These are phyloP conservation scores for Solanum sejunctum DNA, from an alignment of 257 asterid genomes.

Conservation along the genomic window DNA sequence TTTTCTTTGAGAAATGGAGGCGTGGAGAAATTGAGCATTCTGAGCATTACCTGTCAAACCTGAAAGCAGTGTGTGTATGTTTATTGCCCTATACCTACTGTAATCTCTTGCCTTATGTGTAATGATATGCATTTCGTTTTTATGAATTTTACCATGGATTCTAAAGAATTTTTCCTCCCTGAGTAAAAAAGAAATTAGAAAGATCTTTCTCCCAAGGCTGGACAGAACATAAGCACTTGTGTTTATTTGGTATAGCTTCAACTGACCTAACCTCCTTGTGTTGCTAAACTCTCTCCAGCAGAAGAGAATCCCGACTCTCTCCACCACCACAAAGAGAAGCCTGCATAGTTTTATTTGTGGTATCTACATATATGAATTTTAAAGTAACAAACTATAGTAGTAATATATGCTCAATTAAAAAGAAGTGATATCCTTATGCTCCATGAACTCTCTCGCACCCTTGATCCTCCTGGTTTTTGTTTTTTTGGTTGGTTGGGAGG, in stretches of 20 bases:
- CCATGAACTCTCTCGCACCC: not conserved
- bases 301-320: not conserved
- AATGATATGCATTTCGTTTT: not conserved
- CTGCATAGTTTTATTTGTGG: not conserved
- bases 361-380: not conserved
- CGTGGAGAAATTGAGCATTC: constrained; percentile 79
- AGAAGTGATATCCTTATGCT: not conserved
- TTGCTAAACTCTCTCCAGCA: not conserved
- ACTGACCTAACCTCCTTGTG: not conserved
- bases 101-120: not conserved
- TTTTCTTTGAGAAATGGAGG: constrained; percentile 84
- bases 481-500: not conserved
- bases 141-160: not conserved
- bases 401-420: not conserved
- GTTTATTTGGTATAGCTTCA: not conserved
- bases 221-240: not conserved
- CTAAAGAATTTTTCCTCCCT: not conserved
- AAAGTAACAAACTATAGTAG: not conserved
- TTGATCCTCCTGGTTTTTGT: not conserved
- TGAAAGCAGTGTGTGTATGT: constrained; percentile 76
- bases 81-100: not conserved
- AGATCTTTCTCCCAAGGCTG: not conserved
- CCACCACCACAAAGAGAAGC: not conserved
- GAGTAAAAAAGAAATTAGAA: not conserved
- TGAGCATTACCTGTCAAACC: constrained; percentile 49